These are phyloP conservation scores for Aspergillus affinis DNA, from an alignment of 495 filamentous ascomycete species.

Conservation along the genomic window DNA sequence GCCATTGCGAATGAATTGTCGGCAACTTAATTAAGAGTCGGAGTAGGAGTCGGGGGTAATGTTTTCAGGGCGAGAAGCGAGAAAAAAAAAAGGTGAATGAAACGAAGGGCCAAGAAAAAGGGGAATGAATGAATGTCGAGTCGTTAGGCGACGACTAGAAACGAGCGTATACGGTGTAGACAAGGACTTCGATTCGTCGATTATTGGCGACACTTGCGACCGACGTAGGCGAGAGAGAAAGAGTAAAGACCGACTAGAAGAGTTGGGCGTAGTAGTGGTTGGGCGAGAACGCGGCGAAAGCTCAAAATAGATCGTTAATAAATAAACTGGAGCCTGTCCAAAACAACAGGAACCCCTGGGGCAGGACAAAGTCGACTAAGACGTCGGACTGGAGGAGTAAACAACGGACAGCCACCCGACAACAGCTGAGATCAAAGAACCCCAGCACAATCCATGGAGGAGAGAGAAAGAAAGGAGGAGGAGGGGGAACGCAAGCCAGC, in stretches of 20 bases:
- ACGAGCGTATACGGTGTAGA: slow-evolving; percentile 11
- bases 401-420: slow-evolving; percentile 17
- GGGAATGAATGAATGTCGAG: slow-evolving; percentile 18
- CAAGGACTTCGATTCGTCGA: background rate
- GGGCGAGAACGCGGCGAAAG: slow-evolving; percentile 13
- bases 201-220: background rate
- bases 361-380: background rate
- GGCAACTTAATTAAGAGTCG: background rate
- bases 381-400: slow-evolving; percentile 5
- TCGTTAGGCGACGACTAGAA: slow-evolving; percentile 8
- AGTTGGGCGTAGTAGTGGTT: slow-evolving; percentile 11
- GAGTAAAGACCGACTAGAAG: slow-evolving; percentile 6
- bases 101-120: slow-evolving; percentile 20
- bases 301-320: slow-evolving; percentile 2
- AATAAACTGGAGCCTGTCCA: slow-evolving; percentile 9
- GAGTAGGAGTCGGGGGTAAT: background rate
- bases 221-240: slow-evolving; percentile 1
- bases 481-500: slow-evolving; percentile 10
- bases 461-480: slow-evolving; percentile 8
- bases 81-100: background rate
- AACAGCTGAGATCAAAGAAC: slow-evolving; percentile 16
- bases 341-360: slow-evolving; percentile 14
- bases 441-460: slow-evolving; percentile 11
- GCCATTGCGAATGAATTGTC: slow-evolving; percentile 29
- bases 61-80: background rate